Evolutionary conservation across 2,329 filamentous ascomycete genomes (phyloP), one percentile per base, ranked within the genome.

Genomic region (Epichloe sibirici): DNA sequence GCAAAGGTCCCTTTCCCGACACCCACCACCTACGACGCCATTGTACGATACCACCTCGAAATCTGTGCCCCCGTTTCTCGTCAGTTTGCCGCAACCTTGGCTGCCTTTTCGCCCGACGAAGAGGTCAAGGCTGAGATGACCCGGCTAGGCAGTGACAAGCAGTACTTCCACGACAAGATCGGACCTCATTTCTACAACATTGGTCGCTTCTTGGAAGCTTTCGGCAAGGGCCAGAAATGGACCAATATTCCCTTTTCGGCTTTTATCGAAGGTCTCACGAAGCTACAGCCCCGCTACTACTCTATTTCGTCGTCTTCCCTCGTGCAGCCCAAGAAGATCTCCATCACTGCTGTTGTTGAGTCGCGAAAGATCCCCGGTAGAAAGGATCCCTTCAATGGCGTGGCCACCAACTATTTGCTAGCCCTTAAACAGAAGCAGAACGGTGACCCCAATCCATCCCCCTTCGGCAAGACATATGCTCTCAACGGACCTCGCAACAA

Each of bases 1-100:
- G 90, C 93, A 60, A 97, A 96, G 74, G 90, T 98, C 45, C 93
- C 93, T 7, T 97, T 98, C 75, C 94, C 94, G 17, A 90, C 90
- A 5, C 93, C 93, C 6, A 97, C 93, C 15, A 98, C 93, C 2
- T 97, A 91, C 70, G 91, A 97, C 71, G 86, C 91, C 53, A 89
- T 91, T 57, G 75, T 88, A 55, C 88, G 93, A 60, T 98, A 96
- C 71, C 91, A 98, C 71, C 86, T 98, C 76, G 94, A 98, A 72
- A 93, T 96, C 58, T 88, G 90, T 66, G 90, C 89, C 45, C 89
- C 93, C 46, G 87, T 98, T 34, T 98, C 93, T 54, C 91, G 94
- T 74, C 93, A 98, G 69, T 95, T 97, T 64, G 75, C 97, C 53
- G 83, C 88, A 43, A 88, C 86, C 23, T 76, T 98, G 28, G 87